Base-by-base conservation (phyloP, 179 eudicot species). In the Corrigiola litoralis region DNA sequence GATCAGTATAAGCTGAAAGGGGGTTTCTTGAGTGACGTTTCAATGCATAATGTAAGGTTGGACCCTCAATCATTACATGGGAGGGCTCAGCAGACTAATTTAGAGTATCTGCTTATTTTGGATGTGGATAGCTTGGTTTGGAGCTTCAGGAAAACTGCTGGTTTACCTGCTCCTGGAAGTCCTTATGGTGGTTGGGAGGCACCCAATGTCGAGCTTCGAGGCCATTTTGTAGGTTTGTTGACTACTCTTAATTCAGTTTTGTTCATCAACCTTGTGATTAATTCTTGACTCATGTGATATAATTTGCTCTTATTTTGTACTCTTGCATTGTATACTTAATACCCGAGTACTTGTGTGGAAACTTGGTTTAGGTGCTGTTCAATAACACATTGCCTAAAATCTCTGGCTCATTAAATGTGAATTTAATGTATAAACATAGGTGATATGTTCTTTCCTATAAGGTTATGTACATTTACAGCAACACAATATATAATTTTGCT, bases 161-260 rank as follows among this genome's bases (percentile, higher is more conserved):
- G 86, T 41, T 77, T 95, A 80, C 61, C 78, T 5, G 79, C 91
- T 1, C 81, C 81, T 12, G 97, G 96, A 24, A 29, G 31, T 55
- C 82, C 92, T 0, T 95, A 88, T 79, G 96, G 88, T 46, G 99
- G 99, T 6, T 95, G 99, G 99, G 99, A 95, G 80, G 82, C 36
- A 4, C 85, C 88, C 2, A 40, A 57, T 21, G 13, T 55, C 4
- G 92, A 95, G 75, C 92, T 95, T 63, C 92, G 99, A 4, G 99
- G 99, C 17, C 99, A 95, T 77, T 95, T 95, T 80, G 97, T 95
- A 33, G 99, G 99, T 95, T 28, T 61, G 78, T 60, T 45, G 31
- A n/a, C n/a, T n/a, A n/a, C n/a, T n/a, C 31, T 53, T 60, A 47
- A 59, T 16, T 63, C 31, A 11, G 37, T 4, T 48, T 37, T 38